phyloP scores from a whole-genome alignment of 768 basidiomycete species.

The Heimioporus sp. region DNA sequence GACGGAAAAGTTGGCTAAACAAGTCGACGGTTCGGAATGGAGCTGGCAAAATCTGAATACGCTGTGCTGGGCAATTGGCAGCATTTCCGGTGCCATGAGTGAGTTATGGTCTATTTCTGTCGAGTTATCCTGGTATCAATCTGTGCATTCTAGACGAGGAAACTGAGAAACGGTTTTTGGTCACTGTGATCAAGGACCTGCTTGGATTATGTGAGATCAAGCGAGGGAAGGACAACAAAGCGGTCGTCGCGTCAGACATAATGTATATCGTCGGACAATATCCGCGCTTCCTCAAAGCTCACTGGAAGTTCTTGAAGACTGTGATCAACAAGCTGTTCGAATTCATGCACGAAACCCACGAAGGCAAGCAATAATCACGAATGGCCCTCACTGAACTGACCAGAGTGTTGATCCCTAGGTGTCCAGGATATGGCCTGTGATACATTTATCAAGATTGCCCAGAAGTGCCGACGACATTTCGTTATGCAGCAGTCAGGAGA shows the following conservation, averaged over 20 bases:
- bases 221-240: conserved; percentile 99
- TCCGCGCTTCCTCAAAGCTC: conserved; percentile 97
- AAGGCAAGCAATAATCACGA: conserved; percentile 49
- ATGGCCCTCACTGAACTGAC: conserved; percentile 2
- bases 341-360: conserved; percentile 99
- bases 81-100: conserved; percentile 99
- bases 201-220: conserved; percentile 98
- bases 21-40: conserved; percentile 98
- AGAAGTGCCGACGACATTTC: conserved; percentile 97
- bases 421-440: conserved; percentile 99
- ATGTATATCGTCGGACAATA: conserved; percentile 99
- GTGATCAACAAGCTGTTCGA: conserved; percentile 99
- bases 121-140: background rate
- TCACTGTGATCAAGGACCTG: conserved; percentile 98
- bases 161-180: conserved; percentile 97
- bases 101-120: conserved; percentile 32
- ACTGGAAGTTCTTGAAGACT: conserved; percentile 99
- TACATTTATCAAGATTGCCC: conserved; percentile 99
- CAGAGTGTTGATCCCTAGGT: conserved; percentile 43
- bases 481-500: conserved; percentile 99
- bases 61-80: conserved; percentile 99
- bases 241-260: conserved; percentile 93
- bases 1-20: conserved; percentile 95
- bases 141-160: conserved; percentile 73
- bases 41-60: conserved; percentile 99